Base-by-base conservation (phyloP, 139 green algal species). In the Micromonas pusilla region DNA sequence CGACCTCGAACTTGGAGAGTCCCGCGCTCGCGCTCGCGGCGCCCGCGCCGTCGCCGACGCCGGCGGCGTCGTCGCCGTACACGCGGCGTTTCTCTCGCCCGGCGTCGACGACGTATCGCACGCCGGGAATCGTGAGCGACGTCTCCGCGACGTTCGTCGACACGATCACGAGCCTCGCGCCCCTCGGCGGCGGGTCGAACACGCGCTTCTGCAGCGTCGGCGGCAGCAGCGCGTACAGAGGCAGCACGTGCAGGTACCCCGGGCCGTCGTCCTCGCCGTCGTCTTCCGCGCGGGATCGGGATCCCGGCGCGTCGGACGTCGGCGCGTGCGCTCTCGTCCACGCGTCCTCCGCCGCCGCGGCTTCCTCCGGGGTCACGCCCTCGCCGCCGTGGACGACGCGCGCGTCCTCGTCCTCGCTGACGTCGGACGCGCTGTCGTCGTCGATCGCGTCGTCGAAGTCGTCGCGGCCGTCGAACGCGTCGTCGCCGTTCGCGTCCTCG, bases 101-200 rank as follows among this genome's bases (percentile, higher is more conserved):
- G 64, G 36, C 54, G 28, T 72, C 78, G 20, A 88, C 71, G 52
- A 88, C 82, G 60, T 83, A 88, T 52, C 80, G 81, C 0, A 87
- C 65, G 1, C 92, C 91, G 54, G 94, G 94, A 54, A 99, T 98
- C 75, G 95, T 99, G 32, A 99, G 86, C 0, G 92, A 97, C 0
- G 95, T 99, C 82, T 99, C 95, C 4, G 94, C 95, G 36, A 99
- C 94, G 73, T 99, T 99, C 37, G 95, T 99, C 1, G 95, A 91
- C 5, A 98, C 92, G 0, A 99, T 86, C 21, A 99, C 90, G 3
- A 97, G 86, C 26, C 95, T 82, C 38, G 85, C 70, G 1, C 93
- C 94, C 0, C 83, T 32, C 1, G 92, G 91, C 52, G 85, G 38
- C 0, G 85, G 54, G 33, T 83, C 73, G 82, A 98, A 98, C 66